Evolutionary conservation across 495 filamentous ascomycete genomes (phyloP).

Genomic region (Neurospora sp.): DNA sequence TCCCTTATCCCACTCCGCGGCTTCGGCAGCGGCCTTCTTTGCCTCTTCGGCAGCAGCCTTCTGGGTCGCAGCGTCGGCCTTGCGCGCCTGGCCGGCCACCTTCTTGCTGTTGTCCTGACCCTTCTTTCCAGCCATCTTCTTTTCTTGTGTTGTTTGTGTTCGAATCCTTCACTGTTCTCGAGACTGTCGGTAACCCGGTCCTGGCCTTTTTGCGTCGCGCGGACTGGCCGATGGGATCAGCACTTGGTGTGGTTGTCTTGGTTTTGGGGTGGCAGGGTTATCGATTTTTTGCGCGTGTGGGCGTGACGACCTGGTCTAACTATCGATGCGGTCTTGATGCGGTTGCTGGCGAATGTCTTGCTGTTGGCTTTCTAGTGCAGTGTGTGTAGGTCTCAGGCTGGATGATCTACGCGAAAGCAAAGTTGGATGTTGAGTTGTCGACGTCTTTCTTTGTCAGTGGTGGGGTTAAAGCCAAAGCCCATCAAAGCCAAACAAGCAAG

Average conservation of each 20-base stretch:
- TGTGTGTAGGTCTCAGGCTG: not conserved
- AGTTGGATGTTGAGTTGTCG: not conserved
- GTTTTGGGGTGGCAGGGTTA: not conserved
- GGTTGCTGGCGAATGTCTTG: not conserved
- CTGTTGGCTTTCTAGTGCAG: not conserved
- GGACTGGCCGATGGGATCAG: not conserved
- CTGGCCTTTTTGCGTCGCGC: not conserved
- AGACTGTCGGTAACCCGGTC: not conserved
- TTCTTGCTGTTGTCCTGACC: slow-evolving; percentile 77
- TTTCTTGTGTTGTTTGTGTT: slow-evolving; percentile 37
- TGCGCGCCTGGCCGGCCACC: slow-evolving; percentile 79
- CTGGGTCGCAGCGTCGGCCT: slow-evolving; percentile 72
- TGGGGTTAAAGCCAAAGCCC: not conserved
- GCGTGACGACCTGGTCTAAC: not conserved
- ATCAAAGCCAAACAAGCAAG: not conserved
- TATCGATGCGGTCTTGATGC: not conserved
- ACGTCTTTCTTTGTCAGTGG: not conserved
- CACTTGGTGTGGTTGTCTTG: not conserved
- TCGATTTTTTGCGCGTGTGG: not conserved
- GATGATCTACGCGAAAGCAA: not conserved
- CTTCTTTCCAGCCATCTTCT: slow-evolving; percentile 58
- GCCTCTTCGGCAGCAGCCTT: slow-evolving; percentile 63
- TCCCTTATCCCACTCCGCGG: slow-evolving; percentile 74
- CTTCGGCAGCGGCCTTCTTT: slow-evolving; percentile 60
- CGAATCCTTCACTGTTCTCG: not conserved